Percentiles rank a stretch among this genome's conserved stretches.
phyloP scores from a whole-genome alignment of 257 asterid species.

The Primulina tabacum region DNA sequence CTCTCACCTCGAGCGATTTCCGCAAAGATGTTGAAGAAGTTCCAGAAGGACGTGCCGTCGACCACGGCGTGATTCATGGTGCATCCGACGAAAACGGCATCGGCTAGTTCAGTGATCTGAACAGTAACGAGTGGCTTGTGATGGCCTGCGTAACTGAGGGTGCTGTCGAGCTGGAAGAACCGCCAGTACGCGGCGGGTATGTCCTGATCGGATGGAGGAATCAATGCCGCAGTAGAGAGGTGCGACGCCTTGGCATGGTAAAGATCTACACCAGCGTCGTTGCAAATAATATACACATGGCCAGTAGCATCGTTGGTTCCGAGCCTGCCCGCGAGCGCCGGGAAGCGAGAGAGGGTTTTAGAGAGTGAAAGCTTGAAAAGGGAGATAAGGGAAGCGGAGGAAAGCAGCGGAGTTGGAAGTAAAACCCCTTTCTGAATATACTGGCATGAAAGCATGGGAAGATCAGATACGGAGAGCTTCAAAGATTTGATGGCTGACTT shows the following conservation, averaged over 20 bases:
- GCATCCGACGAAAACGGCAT: constrained; percentile 74
- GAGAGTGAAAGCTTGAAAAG: constrained; percentile 71
- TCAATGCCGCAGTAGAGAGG: constrained; percentile 28
- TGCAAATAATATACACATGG: constrained; percentile 58
- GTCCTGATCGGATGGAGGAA: constrained; percentile 40
- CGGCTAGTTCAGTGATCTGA: constrained; percentile 75
- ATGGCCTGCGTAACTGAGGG: constrained; percentile 84
- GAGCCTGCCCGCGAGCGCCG: constrained; percentile 88
- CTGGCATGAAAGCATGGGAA: constrained; percentile 94
- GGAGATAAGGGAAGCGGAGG: constrained; percentile 44
- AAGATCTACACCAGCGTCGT: constrained; percentile 67
- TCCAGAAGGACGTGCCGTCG: constrained; percentile 95
- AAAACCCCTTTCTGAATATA: constrained; percentile 91
- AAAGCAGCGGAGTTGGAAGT: constrained; percentile 48
- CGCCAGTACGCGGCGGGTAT: constrained; percentile 50
- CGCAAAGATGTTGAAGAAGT: constrained; percentile 80
- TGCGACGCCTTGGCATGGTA: constrained; percentile 65
- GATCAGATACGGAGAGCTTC: constrained; percentile 90
- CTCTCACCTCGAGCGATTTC: constrained; percentile 55
- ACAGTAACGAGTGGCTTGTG: constrained; percentile 55
- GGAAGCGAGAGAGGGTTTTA: constrained; percentile 62
- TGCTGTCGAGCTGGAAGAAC: constrained; percentile 66
- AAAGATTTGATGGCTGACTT: constrained; percentile 44
- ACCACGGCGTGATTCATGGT: constrained; percentile 84
- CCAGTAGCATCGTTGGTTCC: constrained; percentile 50